Conservation (phyloP, 2,329 filamentous ascomycete species). For the Aureobasidium melanogenum region DNA sequence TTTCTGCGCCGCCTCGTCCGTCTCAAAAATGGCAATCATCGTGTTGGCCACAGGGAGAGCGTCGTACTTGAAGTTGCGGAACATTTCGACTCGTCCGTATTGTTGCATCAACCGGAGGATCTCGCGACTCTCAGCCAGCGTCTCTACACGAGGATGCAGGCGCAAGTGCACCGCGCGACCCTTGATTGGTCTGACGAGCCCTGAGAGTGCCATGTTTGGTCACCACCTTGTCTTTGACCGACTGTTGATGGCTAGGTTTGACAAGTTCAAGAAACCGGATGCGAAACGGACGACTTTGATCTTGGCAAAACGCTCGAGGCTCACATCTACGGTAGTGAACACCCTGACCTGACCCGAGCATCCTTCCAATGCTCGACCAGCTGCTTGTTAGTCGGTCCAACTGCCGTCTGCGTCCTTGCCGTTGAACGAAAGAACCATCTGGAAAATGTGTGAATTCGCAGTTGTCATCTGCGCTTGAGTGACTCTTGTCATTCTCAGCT, state of each 20-base stretch:
- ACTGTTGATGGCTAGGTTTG: not conserved
- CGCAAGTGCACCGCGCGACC: slow-evolving; percentile 38
- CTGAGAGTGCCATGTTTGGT: not conserved
- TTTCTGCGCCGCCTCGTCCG: slow-evolving; percentile 30
- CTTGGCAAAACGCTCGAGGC: not conserved
- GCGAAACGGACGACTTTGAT: not conserved
- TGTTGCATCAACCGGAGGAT: slow-evolving; percentile 38
- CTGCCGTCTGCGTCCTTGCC: too few species aligned
- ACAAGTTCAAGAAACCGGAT: not conserved
- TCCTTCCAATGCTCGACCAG: not conserved
- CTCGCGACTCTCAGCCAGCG: slow-evolving; percentile 41
- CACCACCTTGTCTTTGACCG: too few species aligned
- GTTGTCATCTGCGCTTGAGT: not conserved
- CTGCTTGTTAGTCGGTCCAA: not conserved
- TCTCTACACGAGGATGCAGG: slow-evolving; percentile 38
- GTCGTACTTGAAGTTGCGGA: slow-evolving; percentile 41
- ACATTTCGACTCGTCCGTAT: slow-evolving; percentile 42
- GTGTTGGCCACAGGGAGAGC: slow-evolving; percentile 34
- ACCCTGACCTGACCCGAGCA: not conserved
- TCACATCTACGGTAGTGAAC: not conserved
- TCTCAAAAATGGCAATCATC: slow-evolving; percentile 38
- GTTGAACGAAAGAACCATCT: not conserved
- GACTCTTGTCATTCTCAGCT: not conserved
- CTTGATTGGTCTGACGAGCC: slow-evolving; percentile 25
- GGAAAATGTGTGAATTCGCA: not conserved